Evolutionary conservation across 495 filamentous ascomycete genomes (phyloP), one percentile per base, ranked within the genome.

Genomic region (Hamigera avellanea): DNA sequence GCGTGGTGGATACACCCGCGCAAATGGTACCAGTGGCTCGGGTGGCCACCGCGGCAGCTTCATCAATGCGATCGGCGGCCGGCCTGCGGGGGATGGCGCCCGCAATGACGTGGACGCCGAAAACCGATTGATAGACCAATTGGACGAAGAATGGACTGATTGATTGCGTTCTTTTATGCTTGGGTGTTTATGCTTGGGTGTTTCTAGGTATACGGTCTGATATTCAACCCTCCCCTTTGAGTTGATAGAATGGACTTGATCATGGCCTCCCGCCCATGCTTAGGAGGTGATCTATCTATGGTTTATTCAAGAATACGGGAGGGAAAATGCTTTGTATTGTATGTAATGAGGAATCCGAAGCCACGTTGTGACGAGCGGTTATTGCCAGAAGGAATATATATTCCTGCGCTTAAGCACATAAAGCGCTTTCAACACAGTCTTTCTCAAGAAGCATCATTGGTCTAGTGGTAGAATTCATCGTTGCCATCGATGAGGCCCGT

Each of bases 91-190:
- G 26, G 57, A 64, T 28, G 63, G 60, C 36, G 48, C 67, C 12
- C 67, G 65, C 32, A 54, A 40, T 37, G 65, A 62, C 37, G 52
- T 79, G 0, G 91, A 95, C 28, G 86, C 83, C 33, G 91, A 95
- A 55, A 95, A 98, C 59, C 65, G 86, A 38, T 59, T 96, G 45
- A 96, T 98, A 49, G 91, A 98, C 60, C 84, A 94, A 54, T 70
- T 95, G 33, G 93, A 98, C 52, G 91, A 96, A 56, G 86, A 95
- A 54, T 96, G 65, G 65, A 62, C 66, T 19, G 65, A 67, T 44
- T 67, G 45, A 43, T 26, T 26, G 25, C 25, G 25, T 26, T 26
- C 25, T 26, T 26, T 26, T 26, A 12, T 26, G 7, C 25, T 26
- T 26, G 7, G 7, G 7, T 26, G 25, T 12, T 26, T 7, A 26